Evolutionary conservation across 2,329 filamentous ascomycete species (phyloP).

Genomic region (Meredithiella fracta): DNA sequence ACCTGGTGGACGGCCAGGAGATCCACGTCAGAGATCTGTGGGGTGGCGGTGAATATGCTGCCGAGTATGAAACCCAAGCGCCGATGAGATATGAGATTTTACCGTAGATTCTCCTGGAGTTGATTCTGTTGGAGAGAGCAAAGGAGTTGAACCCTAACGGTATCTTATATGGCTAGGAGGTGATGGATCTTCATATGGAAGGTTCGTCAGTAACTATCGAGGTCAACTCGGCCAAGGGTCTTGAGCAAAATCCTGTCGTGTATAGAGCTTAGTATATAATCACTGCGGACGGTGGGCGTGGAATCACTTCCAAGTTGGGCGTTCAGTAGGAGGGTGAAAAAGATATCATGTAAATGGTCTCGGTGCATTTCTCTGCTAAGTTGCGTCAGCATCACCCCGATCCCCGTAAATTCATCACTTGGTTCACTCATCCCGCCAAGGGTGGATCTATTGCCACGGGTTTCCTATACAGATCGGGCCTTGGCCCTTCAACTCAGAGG

Average conservation of each 20-base stretch:
- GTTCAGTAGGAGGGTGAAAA: constrained; percentile 5
- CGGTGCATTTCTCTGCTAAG: constrained; percentile 4
- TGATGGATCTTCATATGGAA: neutral
- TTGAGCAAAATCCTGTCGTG: neutral
- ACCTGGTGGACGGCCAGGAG: constrained; percentile 1
- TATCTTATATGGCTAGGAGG: constrained; percentile 9
- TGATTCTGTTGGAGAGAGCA: constrained; percentile 5
- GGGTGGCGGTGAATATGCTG: constrained; percentile 7
- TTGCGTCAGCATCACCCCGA: constrained; percentile 6
- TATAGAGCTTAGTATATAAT: constrained; percentile 3
- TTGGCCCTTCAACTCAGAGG: neutral
- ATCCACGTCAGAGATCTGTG: constrained; percentile 5
- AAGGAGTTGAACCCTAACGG: constrained; percentile 6
- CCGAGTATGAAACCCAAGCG: constrained; percentile 5
- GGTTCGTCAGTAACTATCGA: neutral
- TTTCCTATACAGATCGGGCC: constrained; percentile 10
- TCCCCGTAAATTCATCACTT: constrained; percentile 10
- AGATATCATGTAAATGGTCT: constrained; percentile 10
- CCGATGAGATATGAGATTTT: constrained; percentile 8
- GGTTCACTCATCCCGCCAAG: constrained; percentile 10
- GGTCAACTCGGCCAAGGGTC: neutral
- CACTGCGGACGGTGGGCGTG: constrained; percentile 5
- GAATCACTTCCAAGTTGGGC: constrained; percentile 6
- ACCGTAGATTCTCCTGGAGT: constrained; percentile 11
- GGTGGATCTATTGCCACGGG: constrained; percentile 9